Evolutionary conservation across 768 basidiomycete genomes (phyloP).

Genomic region (Kwoniella sp.): DNA sequence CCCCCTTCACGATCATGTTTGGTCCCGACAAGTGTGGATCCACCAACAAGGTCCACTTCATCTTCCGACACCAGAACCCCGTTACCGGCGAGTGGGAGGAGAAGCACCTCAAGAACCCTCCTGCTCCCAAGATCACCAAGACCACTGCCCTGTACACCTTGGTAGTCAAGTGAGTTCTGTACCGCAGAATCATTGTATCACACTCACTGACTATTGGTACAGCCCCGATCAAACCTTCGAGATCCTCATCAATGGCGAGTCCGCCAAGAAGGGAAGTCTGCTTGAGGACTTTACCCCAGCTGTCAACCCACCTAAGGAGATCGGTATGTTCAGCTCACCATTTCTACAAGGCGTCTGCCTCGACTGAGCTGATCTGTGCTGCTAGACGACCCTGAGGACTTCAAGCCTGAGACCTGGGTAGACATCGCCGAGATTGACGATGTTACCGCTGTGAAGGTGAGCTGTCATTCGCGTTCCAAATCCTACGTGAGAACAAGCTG

Average conservation of each 20-base stretch:
- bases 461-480: conserved; percentile 24
- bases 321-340: conserved; percentile 59
- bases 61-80: conserved; percentile 97
- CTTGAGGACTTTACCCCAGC: conserved; percentile 91
- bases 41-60: conserved; percentile 78
- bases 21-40: conserved; percentile 74
- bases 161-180: conserved; percentile 72
- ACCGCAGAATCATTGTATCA: neutral
- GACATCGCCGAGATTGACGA: conserved; percentile 84
- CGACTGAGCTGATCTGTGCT: conserved; percentile 11
- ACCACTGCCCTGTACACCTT: conserved; percentile 92
- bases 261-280: conserved; percentile 74
- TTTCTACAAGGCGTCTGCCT: neutral
- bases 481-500: conserved; percentile 8
- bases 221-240: conserved; percentile 89
- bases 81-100: conserved; percentile 90
- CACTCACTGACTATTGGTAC: neutral
- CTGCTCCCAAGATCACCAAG: conserved; percentile 84
- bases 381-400: conserved; percentile 79
- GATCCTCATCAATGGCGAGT: conserved; percentile 84
- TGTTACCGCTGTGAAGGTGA: conserved; percentile 76
- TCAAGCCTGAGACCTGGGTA: conserved; percentile 91
- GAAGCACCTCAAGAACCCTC: conserved; percentile 86
- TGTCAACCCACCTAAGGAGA: conserved; percentile 90
- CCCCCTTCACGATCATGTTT: conserved; percentile 75